phyloP scores from a whole-genome alignment of 306 rosid genomes.

The Argentina anserina region DNA sequence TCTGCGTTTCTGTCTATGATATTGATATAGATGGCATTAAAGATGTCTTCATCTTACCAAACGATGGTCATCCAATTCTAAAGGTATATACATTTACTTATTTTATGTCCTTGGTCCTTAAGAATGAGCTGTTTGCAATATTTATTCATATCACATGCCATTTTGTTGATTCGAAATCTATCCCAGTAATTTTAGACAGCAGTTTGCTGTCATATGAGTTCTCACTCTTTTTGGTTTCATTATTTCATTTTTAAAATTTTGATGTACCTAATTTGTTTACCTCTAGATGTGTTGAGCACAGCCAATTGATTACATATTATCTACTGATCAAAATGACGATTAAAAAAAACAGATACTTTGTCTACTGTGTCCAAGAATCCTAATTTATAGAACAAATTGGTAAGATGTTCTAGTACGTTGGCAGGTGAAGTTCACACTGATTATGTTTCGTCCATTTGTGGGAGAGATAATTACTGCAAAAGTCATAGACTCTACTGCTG shows the following conservation, averaged over 20 bases:
- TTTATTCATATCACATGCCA: neutral
- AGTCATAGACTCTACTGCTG: conserved; percentile 50
- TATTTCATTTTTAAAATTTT: neutral
- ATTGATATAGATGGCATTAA: conserved; percentile 66
- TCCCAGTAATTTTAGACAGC: neutral
- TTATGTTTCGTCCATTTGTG: conserved; percentile 68
- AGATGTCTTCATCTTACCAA: conserved; percentile 65
- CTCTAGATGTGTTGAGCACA: neutral
- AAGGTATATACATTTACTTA: conserved; percentile 35
- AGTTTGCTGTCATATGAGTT: neutral
- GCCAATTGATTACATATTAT: neutral
- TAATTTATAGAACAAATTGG: neutral
- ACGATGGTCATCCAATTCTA: conserved; percentile 75
- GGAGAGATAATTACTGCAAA: conserved; percentile 72
- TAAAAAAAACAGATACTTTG: neutral
- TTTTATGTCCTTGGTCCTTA: neutral
- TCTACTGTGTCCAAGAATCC: neutral
- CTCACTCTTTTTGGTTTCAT: neutral
- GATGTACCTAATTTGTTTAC: neutral
- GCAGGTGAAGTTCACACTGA: conserved; percentile 64
- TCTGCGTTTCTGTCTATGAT: conserved; percentile 72
- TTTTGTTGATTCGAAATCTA: neutral
- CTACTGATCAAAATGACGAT: neutral
- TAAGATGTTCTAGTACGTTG: conserved; percentile 22
- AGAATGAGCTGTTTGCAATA: neutral